phyloP scores from a whole-genome alignment of 179 eudicot genomes.

The Monotropa hypopitys region DNA sequence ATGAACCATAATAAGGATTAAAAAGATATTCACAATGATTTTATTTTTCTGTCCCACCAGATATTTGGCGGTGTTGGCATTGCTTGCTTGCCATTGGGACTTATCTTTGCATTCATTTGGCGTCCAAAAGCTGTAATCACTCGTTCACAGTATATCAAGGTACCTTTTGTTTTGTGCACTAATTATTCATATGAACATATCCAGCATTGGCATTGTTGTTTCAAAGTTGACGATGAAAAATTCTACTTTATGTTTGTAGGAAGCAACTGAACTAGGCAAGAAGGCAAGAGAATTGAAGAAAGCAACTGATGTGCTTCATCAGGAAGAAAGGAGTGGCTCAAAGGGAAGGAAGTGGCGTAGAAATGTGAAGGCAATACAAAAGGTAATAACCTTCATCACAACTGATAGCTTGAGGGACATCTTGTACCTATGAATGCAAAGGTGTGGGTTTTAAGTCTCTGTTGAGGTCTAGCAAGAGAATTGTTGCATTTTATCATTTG shows the following conservation, averaged over 20 bases:
- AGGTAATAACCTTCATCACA: slow-evolving; percentile 30
- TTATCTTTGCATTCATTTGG: slow-evolving; percentile 78
- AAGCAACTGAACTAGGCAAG: slow-evolving; percentile 95
- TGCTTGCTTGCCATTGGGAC: slow-evolving; percentile 89
- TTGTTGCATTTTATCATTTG: background rate
- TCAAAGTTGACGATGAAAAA: background rate
- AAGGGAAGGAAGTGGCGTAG: slow-evolving; percentile 97
- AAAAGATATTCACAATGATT: background rate
- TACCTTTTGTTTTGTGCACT: slow-evolving; percentile 13
- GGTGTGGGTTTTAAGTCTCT: background rate
- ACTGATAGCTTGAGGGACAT: background rate
- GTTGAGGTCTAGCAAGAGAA: background rate
- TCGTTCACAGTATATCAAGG: slow-evolving; percentile 98
- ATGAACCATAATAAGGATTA: background rate
- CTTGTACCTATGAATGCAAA: background rate
- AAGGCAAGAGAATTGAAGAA: slow-evolving; percentile 90
- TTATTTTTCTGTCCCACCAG: slow-evolving; percentile 24
- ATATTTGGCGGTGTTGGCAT: slow-evolving; percentile 99
- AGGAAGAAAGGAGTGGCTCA: slow-evolving; percentile 83
- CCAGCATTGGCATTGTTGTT: background rate
- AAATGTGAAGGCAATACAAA: slow-evolving; percentile 87
- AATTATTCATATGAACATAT: background rate
- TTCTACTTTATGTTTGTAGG: slow-evolving; percentile 28
- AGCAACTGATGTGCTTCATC: slow-evolving; percentile 87
- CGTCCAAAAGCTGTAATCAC: slow-evolving; percentile 98